Conservation (phyloP, 176 grass and related monocot genomes). For the Pharus latifolius region DNA sequence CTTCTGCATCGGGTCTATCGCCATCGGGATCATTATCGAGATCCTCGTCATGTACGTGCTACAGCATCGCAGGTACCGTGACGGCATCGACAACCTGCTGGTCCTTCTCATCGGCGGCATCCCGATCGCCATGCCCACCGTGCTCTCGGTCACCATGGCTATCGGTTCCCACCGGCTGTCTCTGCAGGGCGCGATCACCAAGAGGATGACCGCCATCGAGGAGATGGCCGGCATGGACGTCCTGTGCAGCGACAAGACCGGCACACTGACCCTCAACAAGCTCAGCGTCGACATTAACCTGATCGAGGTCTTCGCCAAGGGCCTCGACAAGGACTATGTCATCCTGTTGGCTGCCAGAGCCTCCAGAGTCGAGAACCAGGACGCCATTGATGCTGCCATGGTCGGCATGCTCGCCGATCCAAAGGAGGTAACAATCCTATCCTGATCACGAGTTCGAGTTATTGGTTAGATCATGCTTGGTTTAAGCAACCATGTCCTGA, state of each 20-base stretch:
- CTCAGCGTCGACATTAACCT: constrained; percentile 66
- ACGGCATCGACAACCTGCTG: constrained; percentile 91
- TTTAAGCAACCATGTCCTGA: background rate
- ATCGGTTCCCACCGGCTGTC: constrained; percentile 77
- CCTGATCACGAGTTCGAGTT: too few relatives aligned
- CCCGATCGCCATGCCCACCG: constrained; percentile 96
- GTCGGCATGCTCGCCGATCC: constrained; percentile 79
- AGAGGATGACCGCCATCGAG: constrained; percentile 95
- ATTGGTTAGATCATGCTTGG: background rate
- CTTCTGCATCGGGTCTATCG: constrained; percentile 90
- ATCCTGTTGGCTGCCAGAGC: constrained; percentile 63
- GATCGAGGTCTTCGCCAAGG: constrained; percentile 57
- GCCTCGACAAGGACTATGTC: constrained; percentile 23
- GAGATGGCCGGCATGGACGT: constrained; percentile 93
- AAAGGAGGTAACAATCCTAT: constrained; percentile 34
- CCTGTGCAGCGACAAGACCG: constrained; percentile 97
- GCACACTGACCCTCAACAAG: constrained; percentile 85
- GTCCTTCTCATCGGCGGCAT: constrained; percentile 95
- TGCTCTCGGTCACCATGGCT: constrained; percentile 90
- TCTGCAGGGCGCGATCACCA: constrained; percentile 78
- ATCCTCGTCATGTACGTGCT: constrained; percentile 76
- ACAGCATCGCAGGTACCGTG: constrained; percentile 74
- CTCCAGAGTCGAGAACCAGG: constrained; percentile 85
- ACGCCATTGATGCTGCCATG: constrained; percentile 92
- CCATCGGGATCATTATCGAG: constrained; percentile 42